Evolutionary conservation across 108 stramenopile genomes (phyloP), one percentile per base, ranked within the genome.

Genomic region (Seminavis robusta): DNA sequence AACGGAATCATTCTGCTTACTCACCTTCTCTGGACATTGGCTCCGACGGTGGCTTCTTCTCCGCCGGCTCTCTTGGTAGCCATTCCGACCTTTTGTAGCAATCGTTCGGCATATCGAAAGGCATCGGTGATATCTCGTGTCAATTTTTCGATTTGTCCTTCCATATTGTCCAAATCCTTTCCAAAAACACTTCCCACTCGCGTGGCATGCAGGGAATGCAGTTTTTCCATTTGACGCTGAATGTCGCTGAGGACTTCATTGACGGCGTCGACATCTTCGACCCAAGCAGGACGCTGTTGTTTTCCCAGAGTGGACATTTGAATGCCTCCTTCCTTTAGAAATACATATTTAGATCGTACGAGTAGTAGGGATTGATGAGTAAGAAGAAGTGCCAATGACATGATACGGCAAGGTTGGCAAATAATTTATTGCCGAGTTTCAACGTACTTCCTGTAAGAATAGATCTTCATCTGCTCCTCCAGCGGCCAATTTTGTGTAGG

Each of bases 111-210:
- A 36, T 73, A 65, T 29, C 95, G 87, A 69, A 98, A 97, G 16
- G 71, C 59, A 60, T 88, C 79, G 9, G 94, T 94, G 16, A 97
- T 76, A 33, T 94, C 87, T 1, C 63, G 77, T 1, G 95, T 98
- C 69, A 83, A 61, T 11, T 46, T 34, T 56, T 97, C 94, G 40
- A 99, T 97, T 53, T 86, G 73, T 23, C 69, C 63, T 59, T 97
- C 95, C 84, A 92, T 88, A 41, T 81, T 68, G 47, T 86, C 87
- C 40, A 93, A 62, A 56, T 95, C 94, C 33, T 79, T 73, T 4
- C 88, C 94, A 67, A 95, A 93, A 33, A 90, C 90, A 0, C 75
- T 79, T 41, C 91, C 96, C 38, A 99, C 79, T 6, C 99, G 84
- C 3, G 87, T 84, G 0, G 90, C 80, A 60, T 98, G 98, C 80